phyloP scores from a whole-genome alignment of 805 yeast genomes.

The Helenozyma rhizophorensis region DNA sequence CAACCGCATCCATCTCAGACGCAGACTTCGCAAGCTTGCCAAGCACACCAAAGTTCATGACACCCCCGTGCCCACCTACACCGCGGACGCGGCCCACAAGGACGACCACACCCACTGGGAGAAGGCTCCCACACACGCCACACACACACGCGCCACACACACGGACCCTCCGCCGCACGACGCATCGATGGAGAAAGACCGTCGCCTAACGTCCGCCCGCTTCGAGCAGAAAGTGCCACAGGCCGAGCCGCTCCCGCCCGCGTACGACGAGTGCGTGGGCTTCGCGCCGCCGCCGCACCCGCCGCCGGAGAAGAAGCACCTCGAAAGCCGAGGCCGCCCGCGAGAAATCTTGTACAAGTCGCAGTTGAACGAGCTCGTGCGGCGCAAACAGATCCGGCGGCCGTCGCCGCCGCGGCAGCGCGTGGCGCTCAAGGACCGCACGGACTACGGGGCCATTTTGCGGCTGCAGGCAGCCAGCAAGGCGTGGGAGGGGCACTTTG shows the following conservation, averaged over 20 bases:
- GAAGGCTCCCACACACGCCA: too few species aligned
- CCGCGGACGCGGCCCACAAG: too few species aligned
- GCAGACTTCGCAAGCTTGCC: too few species aligned
- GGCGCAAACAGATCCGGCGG: slow-evolving; percentile 1
- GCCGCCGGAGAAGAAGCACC: background rate
- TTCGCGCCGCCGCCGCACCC: background rate
- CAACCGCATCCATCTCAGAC: too few species aligned
- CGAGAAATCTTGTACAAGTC: slow-evolving; percentile 9
- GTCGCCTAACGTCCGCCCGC: too few species aligned
- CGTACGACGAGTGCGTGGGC: slow-evolving; percentile 10
- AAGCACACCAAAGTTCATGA: too few species aligned
- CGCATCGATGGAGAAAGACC: too few species aligned
- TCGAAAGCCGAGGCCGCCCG: slow-evolving; percentile 8
- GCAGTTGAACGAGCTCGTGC: slow-evolving; percentile 8
- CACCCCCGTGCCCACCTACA: too few species aligned
- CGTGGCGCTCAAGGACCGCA: background rate
- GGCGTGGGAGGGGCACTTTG: background rate
- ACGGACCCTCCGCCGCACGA: too few species aligned
- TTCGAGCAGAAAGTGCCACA: too few species aligned
- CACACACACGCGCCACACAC: too few species aligned
- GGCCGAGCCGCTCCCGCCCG: slow-evolving; percentile 8
- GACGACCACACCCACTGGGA: too few species aligned
- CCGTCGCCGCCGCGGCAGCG: slow-evolving; percentile 1
- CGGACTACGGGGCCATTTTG: background rate
- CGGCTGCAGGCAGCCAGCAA: background rate